Base-by-base conservation (phyloP, 1,284 basidiomycete species). In the Cronartium ribicola region DNA sequence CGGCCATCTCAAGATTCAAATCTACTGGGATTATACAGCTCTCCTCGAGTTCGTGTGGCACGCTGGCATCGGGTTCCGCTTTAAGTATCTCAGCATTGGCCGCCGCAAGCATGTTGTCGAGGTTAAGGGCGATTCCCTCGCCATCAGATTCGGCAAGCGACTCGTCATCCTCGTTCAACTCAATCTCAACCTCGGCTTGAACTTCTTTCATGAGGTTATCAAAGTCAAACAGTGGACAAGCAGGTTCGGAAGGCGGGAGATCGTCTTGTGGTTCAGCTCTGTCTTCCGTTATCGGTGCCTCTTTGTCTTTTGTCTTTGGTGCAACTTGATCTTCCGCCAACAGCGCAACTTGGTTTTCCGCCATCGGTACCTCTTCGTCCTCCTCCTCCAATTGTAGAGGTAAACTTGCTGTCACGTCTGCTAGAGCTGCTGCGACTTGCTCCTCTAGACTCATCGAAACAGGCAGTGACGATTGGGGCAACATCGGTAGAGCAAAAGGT, bases 201-300 rank as follows among this genome's bases (percentile, higher is more conserved):
- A 51, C 63, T 60, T 72, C 51, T 66, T 43, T 41, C 7, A 72
- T 40, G 17, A 72, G 59, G 22, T 57, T 64, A 10, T 62, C 57
- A 37, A 74, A 57, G 63, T 74, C 59, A 46, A 74, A 66, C 13
- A 66, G 51, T 39, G 64, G 64, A 46, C 66, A n/a, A 44, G 29
- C 41, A 39, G 60, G 37, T 1, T 61, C 51, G 6, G 17, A 36
- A 10, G 60, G 29, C 39, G 10, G n/a, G 37, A 4, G 63, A 22
- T 48, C 51, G 55, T 72, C 63, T 4, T 62, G 55, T 29, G 61
- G 61, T 39, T 46, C 29, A 41, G 39, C n/a, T 71, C 68, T 7
- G 55, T 71, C 61, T 29, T 29, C 29, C 29, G 29, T 29, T 29
- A 29, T 29, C 29, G 29, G 29, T 29, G 29, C 29, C 29, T 29